Evolutionary conservation across 306 rosid genomes (phyloP).

Genomic region (Cotoneaster glaucophyllus): DNA sequence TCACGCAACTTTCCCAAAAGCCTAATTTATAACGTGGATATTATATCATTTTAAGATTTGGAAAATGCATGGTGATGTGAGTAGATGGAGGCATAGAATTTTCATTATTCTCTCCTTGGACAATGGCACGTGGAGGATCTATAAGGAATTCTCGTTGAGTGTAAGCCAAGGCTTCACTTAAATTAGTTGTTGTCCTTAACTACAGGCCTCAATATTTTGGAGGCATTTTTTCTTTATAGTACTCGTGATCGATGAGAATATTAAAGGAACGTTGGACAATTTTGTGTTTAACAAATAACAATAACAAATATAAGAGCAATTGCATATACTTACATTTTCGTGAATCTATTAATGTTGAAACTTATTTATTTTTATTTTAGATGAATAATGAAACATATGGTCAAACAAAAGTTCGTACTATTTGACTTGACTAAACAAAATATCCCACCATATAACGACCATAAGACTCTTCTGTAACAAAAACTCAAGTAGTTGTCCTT

Average conservation of each 20-base stretch:
- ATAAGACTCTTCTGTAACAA: not conserved
- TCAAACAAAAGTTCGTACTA: not conserved
- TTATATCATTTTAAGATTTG: not conserved
- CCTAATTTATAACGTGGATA: not conserved
- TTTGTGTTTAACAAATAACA: too few relatives aligned
- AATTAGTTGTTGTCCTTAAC: too few relatives aligned
- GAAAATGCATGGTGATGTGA: not conserved
- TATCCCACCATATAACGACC: not conserved
- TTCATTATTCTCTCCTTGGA: slow-evolving; percentile 16
- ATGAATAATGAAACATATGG: not conserved
- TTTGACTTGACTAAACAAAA: not conserved
- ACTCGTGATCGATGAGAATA: too few relatives aligned
- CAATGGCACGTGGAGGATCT: not conserved
- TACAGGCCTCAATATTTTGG: too few relatives aligned
- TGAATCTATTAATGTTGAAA: too few relatives aligned
- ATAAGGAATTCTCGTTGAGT: too few relatives aligned
- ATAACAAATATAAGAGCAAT: too few relatives aligned
- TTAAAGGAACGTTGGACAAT: too few relatives aligned
- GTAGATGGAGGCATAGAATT: slow-evolving; percentile 17
- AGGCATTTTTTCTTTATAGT: too few relatives aligned
- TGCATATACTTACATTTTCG: too few relatives aligned
- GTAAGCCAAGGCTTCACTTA: too few relatives aligned
- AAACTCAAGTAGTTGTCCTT: not conserved
- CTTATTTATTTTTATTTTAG: not conserved
- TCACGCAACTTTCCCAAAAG: slow-evolving; percentile 1